Evolutionary conservation across 331 rosid species (phyloP).

Genomic region (Stylosanthes scabra): DNA sequence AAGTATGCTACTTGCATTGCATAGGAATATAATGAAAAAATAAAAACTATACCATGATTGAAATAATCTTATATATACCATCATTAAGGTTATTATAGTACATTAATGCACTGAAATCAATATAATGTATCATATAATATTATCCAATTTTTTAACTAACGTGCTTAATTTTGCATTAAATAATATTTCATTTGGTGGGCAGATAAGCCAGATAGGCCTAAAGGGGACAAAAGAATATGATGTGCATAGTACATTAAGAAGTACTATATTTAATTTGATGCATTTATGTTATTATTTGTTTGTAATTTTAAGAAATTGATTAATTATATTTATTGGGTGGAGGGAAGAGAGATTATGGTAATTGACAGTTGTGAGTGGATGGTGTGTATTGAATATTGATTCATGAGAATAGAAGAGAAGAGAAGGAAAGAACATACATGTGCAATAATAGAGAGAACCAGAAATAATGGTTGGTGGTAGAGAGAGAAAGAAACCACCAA

Average conservation of each 20-base stretch:
- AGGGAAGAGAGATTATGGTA: slow-evolving; percentile 2
- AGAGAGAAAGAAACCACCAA: background rate
- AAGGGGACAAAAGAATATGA: slow-evolving; percentile 36
- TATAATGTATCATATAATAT: too few species aligned
- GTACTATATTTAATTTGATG: slow-evolving; percentile 18
- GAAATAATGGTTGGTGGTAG: slow-evolving; percentile 22
- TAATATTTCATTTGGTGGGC: slow-evolving; percentile 25
- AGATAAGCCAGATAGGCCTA: slow-evolving; percentile 34
- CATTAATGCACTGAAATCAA: too few species aligned
- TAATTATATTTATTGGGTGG: background rate
- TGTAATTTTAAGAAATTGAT: background rate
- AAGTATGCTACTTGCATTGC: too few species aligned
- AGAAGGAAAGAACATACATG: slow-evolving; percentile 32
- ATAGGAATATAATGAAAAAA: too few species aligned
- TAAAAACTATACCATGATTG: too few species aligned
- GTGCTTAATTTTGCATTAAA: too few species aligned
- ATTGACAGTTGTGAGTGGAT: slow-evolving; percentile 48
- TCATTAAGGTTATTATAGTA: too few species aligned
- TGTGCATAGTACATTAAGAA: slow-evolving; percentile 4
- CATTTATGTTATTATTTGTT: background rate
- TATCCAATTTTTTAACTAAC: too few species aligned
- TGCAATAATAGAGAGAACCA: slow-evolving; percentile 43
- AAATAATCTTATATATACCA: too few species aligned
- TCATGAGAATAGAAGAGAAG: slow-evolving; percentile 12
- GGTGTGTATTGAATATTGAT: background rate